Evolutionary conservation across 495 filamentous ascomycete species (phyloP).

Genomic region (Xylaria intraflava): DNA sequence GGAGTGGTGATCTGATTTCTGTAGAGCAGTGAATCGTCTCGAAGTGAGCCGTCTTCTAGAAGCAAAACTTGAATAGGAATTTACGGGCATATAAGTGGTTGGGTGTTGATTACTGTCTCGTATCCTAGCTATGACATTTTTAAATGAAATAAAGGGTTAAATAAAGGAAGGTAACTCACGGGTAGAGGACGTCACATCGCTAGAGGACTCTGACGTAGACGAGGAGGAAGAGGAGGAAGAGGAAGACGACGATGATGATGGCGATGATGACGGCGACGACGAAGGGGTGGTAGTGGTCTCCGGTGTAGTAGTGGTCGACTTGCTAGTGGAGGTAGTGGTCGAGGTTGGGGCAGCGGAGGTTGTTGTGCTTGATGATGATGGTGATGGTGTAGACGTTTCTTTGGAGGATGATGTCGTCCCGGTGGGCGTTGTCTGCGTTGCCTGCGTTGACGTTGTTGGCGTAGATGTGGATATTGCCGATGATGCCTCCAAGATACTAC

Average conservation of each 20-base stretch:
- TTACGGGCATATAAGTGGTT: too few species aligned
- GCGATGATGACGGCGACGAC: constrained; percentile 1
- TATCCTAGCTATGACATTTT: neutral
- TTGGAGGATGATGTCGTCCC: constrained; percentile 5
- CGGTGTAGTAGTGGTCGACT: constrained; percentile 4
- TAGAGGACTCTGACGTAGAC: constrained; percentile 2
- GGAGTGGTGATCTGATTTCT: too few species aligned
- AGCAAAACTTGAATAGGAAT: too few species aligned
- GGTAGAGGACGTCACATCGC: neutral
- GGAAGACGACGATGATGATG: neutral
- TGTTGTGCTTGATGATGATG: neutral
- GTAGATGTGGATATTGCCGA: constrained; percentile 4
- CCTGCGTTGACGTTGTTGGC: constrained; percentile 1
- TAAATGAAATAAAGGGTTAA: neutral
- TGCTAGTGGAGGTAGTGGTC: constrained; percentile 12
- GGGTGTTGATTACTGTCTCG: neutral
- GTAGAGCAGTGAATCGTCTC: neutral
- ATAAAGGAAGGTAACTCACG: neutral
- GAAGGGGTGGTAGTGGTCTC: constrained; percentile 9
- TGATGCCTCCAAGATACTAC: neutral
- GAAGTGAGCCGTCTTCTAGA: neutral
- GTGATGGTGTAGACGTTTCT: constrained; percentile 5
- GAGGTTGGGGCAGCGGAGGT: neutral
- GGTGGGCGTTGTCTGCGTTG: neutral
- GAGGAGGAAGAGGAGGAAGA: constrained; percentile 2